Evolutionary conservation across 768 basidiomycete species (phyloP).

Genomic region (Boletus rufocinnamomeus): DNA sequence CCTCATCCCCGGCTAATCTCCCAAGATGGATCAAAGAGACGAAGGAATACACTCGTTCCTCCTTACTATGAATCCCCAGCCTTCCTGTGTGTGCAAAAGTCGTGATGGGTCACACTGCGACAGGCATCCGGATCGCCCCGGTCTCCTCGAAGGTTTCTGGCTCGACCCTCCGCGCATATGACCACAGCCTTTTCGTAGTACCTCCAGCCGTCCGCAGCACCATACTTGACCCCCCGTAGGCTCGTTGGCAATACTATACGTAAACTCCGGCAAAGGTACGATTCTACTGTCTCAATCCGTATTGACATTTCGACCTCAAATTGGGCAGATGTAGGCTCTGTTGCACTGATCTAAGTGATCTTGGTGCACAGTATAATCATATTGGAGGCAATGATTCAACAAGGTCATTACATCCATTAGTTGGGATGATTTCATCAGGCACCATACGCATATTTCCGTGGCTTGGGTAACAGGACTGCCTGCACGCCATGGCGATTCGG

Average conservation of each 20-base stretch:
- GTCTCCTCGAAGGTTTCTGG: neutral
- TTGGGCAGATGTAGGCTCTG: neutral
- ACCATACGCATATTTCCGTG: neutral
- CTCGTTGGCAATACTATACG: neutral
- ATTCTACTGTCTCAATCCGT: neutral
- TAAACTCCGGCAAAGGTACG: neutral
- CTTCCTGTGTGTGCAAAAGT: neutral
- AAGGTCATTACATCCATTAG: too few species aligned
- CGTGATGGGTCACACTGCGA: neutral
- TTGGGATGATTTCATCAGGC: neutral
- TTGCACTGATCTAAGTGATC: neutral
- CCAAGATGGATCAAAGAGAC: neutral
- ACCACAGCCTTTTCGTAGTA: too few species aligned
- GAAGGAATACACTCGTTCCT: neutral
- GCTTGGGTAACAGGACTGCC: neutral
- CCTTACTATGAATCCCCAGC: neutral
- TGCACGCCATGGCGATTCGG: neutral
- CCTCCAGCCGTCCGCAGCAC: neutral
- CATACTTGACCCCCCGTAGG: too few species aligned
- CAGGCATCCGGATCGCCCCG: neutral
- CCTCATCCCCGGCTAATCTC: neutral
- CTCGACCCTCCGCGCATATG: neutral
- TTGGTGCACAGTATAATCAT: too few species aligned
- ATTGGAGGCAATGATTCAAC: neutral
- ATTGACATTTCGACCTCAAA: neutral